Conservation (phyloP, 805 yeast species). For the Candida endomychidarum region DNA sequence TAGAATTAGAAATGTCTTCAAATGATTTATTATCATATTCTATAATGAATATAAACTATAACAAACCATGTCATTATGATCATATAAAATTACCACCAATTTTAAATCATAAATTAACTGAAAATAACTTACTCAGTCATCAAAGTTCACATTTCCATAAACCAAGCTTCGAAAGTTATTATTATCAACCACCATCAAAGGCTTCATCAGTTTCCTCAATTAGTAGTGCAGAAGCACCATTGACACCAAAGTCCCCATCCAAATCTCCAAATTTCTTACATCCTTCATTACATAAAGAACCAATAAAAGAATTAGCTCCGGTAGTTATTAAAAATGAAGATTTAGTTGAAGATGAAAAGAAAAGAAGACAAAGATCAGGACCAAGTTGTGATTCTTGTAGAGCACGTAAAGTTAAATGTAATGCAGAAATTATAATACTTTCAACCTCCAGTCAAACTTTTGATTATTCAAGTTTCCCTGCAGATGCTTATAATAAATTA, state of each 20-base stretch:
- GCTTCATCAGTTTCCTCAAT: constrained; percentile 7
- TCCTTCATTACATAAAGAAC: not conserved
- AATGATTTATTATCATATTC: constrained; percentile 41
- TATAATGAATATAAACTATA: constrained; percentile 29
- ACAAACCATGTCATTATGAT: not conserved
- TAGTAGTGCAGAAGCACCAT: constrained; percentile 2
- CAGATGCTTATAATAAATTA: constrained; percentile 10
- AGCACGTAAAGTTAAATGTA: constrained; percentile 68
- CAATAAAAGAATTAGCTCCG: not conserved
- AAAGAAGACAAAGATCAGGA: constrained; percentile 64
- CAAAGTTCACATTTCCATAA: constrained; percentile 3
- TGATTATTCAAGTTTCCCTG: constrained; percentile 7
- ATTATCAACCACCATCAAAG: constrained; percentile 2
- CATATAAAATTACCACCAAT: constrained; percentile 17
- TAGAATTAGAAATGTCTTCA: constrained; percentile 20
- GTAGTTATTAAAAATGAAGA: not conserved
- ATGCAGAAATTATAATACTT: constrained; percentile 56
- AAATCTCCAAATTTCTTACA: constrained; percentile 1
- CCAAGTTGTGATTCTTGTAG: constrained; percentile 77
- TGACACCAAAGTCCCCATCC: constrained; percentile 7
- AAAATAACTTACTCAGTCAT: constrained; percentile 12
- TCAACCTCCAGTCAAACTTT: constrained; percentile 6
- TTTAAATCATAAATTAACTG: constrained; percentile 14
- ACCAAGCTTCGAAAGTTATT: constrained; percentile 1
- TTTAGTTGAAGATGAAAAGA: constrained; percentile 11